A percentile compares a stretch with the other conserved stretches of the same genome.
Conservation (phyloP, 768 basidiomycete genomes). For the Neoboletus brunneissimus region DNA sequence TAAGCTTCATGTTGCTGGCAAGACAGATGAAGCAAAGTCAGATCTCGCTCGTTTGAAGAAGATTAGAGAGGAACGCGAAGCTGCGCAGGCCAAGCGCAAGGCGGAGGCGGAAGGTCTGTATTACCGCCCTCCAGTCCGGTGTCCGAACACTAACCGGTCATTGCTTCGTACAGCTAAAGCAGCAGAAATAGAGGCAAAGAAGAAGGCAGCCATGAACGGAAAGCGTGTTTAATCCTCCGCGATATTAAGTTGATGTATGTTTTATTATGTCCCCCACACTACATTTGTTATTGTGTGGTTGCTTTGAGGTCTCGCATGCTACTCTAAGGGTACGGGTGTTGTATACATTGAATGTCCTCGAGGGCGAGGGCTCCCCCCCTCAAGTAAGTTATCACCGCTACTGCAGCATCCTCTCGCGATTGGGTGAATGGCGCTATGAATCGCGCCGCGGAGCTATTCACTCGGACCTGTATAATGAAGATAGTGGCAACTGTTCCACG, state of each 20-base stretch:
- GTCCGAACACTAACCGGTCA: neutral
- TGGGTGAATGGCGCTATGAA: too few species aligned
- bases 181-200: conserved; percentile 62
- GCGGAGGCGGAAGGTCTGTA: conserved; percentile 81
- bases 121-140: neutral
- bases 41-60: conserved; percentile 84
- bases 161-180: conserved; percentile 50
- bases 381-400: neutral
- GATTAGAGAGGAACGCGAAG: conserved; percentile 86
- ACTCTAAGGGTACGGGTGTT: too few species aligned
- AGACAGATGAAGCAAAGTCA: conserved; percentile 87
- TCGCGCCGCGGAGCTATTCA: too few species aligned
- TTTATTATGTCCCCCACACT: neutral
- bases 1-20: conserved; percentile 72
- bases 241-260: neutral
- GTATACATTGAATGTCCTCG: too few species aligned
- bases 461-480: too few species aligned
- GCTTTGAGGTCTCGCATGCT: neutral
- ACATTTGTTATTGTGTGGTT: neutral
- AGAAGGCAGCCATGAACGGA: conserved; percentile 36
- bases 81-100: conserved; percentile 81
- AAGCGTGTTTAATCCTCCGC: conserved; percentile 39
- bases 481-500: too few species aligned
- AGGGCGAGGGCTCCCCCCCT: neutral
- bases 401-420: too few species aligned